phyloP scores from a whole-genome alignment of 495 filamentous ascomycete genomes.

The Lindgomyces ingoldianus region DNA sequence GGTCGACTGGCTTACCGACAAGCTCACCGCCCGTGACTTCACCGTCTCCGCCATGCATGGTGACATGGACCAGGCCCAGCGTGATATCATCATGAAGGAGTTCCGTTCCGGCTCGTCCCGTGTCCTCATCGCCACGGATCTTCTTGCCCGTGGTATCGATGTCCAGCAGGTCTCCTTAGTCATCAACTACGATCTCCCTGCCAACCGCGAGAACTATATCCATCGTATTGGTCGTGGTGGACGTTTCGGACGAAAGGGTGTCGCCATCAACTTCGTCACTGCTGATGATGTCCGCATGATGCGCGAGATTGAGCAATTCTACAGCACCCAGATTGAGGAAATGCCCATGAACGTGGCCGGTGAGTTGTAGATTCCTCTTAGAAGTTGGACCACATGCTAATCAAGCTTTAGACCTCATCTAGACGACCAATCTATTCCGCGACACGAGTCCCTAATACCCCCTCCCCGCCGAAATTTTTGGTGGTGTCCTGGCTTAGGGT shows the following conservation, averaged over 20 bases:
- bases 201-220: constrained; percentile 99
- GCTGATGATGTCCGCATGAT: constrained; percentile 99
- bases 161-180: constrained; percentile 98
- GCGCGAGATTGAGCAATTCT: constrained; percentile 88
- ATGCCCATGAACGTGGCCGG: constrained; percentile 84
- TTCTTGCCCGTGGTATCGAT: constrained; percentile 98
- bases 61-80: constrained; percentile 96
- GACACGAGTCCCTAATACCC: neutral
- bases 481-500: constrained; percentile 15
- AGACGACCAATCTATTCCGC: constrained; percentile 7
- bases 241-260: constrained; percentile 99
- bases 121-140: constrained; percentile 96
- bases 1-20: constrained; percentile 99
- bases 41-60: constrained; percentile 99
- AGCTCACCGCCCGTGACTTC: constrained; percentile 96
- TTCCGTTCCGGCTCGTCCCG: constrained; percentile 96
- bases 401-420: constrained; percentile 40
- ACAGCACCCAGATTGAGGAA: constrained; percentile 80
- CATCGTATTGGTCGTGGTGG: constrained; percentile 98
- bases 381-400: neutral
- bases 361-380: constrained; percentile 30
- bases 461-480: neutral
- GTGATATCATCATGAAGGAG: constrained; percentile 99
- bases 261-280: constrained; percentile 99
- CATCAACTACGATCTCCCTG: constrained; percentile 99